phyloP scores from a whole-genome alignment of 768 basidiomycete genomes.

The Panaeolus papilionaceus region DNA sequence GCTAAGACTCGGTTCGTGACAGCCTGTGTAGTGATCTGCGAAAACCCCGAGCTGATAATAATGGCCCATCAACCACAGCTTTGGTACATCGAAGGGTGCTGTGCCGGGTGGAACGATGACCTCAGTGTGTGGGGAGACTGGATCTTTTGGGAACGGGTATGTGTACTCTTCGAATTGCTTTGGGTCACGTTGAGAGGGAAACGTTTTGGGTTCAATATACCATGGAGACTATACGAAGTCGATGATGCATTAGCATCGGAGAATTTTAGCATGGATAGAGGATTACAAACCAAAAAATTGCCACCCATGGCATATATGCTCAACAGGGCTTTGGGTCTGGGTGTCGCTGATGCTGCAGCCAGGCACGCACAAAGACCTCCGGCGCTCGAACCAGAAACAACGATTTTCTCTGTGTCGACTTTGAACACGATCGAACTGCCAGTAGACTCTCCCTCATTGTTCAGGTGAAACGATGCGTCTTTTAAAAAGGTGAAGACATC shows the following conservation, averaged over 20 bases:
- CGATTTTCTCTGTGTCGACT: slow-evolving; percentile 52
- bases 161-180: slow-evolving; percentile 57
- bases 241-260: neutral
- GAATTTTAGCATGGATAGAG: too few relatives aligned
- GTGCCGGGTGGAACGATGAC: slow-evolving; percentile 43
- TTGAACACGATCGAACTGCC: slow-evolving; percentile 28
- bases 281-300: slow-evolving; percentile 50
- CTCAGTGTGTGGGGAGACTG: slow-evolving; percentile 37
- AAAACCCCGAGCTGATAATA: slow-evolving; percentile 64
- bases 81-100: slow-evolving; percentile 41
- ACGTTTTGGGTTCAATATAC: slow-evolving; percentile 52
- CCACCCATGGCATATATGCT: slow-evolving; percentile 73
- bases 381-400: slow-evolving; percentile 63
- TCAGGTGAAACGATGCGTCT: slow-evolving; percentile 6
- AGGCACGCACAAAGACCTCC: slow-evolving; percentile 70
- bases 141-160: slow-evolving; percentile 42
- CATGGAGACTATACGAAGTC: slow-evolving; percentile 49
- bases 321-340: slow-evolving; percentile 56
- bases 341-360: slow-evolving; percentile 55
- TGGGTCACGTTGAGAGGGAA: slow-evolving; percentile 58
- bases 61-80: slow-evolving; percentile 61
- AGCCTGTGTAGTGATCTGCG: slow-evolving; percentile 64
- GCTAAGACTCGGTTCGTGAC: slow-evolving; percentile 56
- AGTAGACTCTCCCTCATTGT: neutral
- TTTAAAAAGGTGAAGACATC: slow-evolving; percentile 59